Conservation (phyloP, 768 basidiomycete genomes). For the Lactifluus volemus region DNA sequence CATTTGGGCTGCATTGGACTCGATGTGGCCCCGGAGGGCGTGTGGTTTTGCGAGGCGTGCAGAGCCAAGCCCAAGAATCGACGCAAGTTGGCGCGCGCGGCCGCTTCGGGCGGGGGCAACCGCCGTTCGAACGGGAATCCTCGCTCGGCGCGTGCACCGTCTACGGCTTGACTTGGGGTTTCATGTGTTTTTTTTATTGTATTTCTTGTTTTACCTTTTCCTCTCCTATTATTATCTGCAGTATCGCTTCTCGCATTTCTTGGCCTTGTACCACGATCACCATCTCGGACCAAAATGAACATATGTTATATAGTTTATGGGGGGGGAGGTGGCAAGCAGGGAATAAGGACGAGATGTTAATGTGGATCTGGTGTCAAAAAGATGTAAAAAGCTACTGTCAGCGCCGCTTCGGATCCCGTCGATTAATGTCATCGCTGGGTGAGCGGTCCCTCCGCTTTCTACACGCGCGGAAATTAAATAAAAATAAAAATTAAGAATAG, state of each 20-base stretch:
- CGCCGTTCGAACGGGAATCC: conserved; percentile 15
- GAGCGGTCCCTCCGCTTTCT: conserved; percentile 21
- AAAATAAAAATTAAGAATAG: background rate
- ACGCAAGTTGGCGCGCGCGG: conserved; percentile 33
- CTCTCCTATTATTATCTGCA: background rate
- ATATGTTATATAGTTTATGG: background rate
- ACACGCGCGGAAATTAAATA: background rate
- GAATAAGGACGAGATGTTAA: background rate
- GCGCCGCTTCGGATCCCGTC: conserved; percentile 18
- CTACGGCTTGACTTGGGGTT: conserved; percentile 3
- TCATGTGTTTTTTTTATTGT: background rate
- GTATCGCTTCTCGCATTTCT: background rate
- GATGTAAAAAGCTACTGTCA: background rate
- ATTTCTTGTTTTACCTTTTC: background rate
- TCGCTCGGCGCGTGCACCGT: conserved; percentile 16
- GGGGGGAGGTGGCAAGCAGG: background rate
- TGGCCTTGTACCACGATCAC: background rate
- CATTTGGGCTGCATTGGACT: conserved; percentile 71
- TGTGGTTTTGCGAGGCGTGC: conserved; percentile 72
- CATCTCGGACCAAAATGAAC: background rate
- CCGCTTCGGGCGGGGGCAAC: conserved; percentile 38
- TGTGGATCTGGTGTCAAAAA: background rate
- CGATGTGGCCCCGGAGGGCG: conserved; percentile 53
- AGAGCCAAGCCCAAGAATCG: conserved; percentile 45
- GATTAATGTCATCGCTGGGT: conserved; percentile 13